Evolutionary conservation across 257 asterid species (phyloP), one percentile per base, ranked within the genome.

Genomic region (Verbena officinalis): DNA sequence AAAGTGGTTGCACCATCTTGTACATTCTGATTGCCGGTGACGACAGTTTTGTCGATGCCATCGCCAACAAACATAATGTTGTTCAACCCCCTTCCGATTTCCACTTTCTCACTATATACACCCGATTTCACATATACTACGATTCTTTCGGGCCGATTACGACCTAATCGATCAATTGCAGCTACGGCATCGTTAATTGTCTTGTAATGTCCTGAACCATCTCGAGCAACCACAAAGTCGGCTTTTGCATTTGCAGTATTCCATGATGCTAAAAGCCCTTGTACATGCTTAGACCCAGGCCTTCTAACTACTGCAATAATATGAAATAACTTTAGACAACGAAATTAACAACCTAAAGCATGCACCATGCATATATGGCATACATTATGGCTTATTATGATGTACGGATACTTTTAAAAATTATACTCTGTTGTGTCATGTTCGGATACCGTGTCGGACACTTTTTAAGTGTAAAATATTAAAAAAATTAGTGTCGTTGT

Each of bases 31-130:
- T 40, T 44, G n/a, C 81, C 86, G 10, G 92, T 78, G 24, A 90
- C 77, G 0, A 90, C 44, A 5, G 95, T 90, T 62, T 71, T 76
- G 55, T 78, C 96, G 7, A 78, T 85, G 59, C 96, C 97, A 22
- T 87, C 95, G n/a, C 96, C 97, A 2, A 85, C 82, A 19, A 90
- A 72, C 95, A 87, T 83, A 7, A 90, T 53, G 42, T 90, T 80
- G 48, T 66, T 61, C 39, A 85, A 22, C 17, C 66, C 63, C 43
- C 72, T 65, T 22, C 72, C 71, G 3, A 87, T 77, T 34, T 73
- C 86, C 0, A 90, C 87, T 4, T 72, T 77, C 64, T 90, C 95
- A 10, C 12, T 23, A 33, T 87, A 90, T 2, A 73, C 67, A 10
- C 97, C 96, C 0, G 85, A 71, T 63, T 87, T 85, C 14, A 90